Percentiles rank a stretch among this genome's conserved stretches.
Evolutionary conservation across 352 stramenopile species (phyloP).

Genomic region (Phytophthora lateralis): DNA sequence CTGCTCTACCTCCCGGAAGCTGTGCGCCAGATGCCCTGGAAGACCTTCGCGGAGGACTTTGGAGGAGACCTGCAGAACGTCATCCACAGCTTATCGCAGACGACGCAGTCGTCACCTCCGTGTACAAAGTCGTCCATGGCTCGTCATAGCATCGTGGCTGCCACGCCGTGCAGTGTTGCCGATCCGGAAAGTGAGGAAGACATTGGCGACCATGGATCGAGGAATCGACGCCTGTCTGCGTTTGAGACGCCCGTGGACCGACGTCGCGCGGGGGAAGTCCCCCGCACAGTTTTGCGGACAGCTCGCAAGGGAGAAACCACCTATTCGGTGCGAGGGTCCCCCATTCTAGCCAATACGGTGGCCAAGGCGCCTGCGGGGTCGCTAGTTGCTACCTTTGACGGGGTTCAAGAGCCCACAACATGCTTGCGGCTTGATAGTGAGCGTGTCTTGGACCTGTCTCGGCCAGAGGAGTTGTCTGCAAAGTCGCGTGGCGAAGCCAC

Average conservation of each 20-base stretch:
- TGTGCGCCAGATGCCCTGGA: conserved; percentile 79
- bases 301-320: conserved; percentile 73
- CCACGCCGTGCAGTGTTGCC: conserved; percentile 41
- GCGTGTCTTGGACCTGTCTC: conserved; percentile 63
- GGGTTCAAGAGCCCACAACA: conserved; percentile 44
- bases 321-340: conserved; percentile 74
- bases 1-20: conserved; percentile 74
- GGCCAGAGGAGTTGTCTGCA: conserved; percentile 63
- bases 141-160: conserved; percentile 45
- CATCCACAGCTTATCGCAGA: conserved; percentile 64
- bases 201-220: conserved; percentile 14
- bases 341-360: conserved; percentile 62
- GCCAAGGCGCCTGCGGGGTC: conserved; percentile 58
- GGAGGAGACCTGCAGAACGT: conserved; percentile 73
- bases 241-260: conserved; percentile 51
- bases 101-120: conserved; percentile 13
- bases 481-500: conserved; percentile 60
- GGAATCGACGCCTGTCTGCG: conserved; percentile 31
- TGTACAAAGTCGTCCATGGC: conserved; percentile 17
- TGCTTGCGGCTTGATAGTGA: conserved; percentile 70
- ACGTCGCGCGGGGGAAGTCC: conserved; percentile 12
- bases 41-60: conserved; percentile 83
- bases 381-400: conserved; percentile 69
- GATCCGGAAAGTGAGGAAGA: conserved; percentile 19
- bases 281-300: conserved; percentile 62